Conservation (phyloP, 2,329 filamentous ascomycete genomes). For the Fusarium citri region DNA sequence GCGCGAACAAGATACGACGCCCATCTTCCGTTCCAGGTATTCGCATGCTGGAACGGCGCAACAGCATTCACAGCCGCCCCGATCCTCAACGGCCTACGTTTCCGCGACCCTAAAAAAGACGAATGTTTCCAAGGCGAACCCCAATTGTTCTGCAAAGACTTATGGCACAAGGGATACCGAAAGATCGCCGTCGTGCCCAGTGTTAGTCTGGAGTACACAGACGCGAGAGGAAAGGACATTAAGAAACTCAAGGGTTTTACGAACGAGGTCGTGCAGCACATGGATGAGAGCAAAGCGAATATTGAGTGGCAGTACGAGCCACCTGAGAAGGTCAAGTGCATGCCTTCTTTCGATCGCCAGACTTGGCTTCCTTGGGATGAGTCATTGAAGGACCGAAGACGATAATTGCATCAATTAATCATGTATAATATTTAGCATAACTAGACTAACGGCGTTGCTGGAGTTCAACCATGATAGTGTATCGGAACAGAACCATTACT, state of each 20-base stretch:
- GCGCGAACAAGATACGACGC: slow-evolving; percentile 51
- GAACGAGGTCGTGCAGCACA: slow-evolving; percentile 49
- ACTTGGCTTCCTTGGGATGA: slow-evolving; percentile 55
- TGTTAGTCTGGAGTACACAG: slow-evolving; percentile 66
- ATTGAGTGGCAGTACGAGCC: slow-evolving; percentile 59
- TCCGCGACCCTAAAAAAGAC: slow-evolving; percentile 53
- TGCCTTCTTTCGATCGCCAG: slow-evolving; percentile 56
- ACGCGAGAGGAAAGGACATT: slow-evolving; percentile 57
- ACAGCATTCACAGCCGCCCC: slow-evolving; percentile 63
- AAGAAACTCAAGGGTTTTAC: slow-evolving; percentile 65
- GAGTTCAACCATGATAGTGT: slow-evolving; percentile 15
- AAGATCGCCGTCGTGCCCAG: slow-evolving; percentile 67
- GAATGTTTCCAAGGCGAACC: slow-evolving; percentile 68
- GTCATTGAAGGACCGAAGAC: slow-evolving; percentile 20
- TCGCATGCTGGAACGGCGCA: slow-evolving; percentile 71
- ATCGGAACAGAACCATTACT: background rate
- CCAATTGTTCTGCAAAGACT: slow-evolving; percentile 66
- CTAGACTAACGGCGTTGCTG: slow-evolving; percentile 21
- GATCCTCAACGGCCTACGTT: slow-evolving; percentile 56
- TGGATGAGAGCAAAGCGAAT: slow-evolving; percentile 44
- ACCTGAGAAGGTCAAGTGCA: slow-evolving; percentile 62
- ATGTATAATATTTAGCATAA: slow-evolving; percentile 7
- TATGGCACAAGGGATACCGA: slow-evolving; percentile 62
- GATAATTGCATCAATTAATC: background rate
- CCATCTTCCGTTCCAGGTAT: slow-evolving; percentile 66